Evolutionary conservation across 139 green algal genomes (phyloP).

Genomic region (Tetraselmis chui): DNA sequence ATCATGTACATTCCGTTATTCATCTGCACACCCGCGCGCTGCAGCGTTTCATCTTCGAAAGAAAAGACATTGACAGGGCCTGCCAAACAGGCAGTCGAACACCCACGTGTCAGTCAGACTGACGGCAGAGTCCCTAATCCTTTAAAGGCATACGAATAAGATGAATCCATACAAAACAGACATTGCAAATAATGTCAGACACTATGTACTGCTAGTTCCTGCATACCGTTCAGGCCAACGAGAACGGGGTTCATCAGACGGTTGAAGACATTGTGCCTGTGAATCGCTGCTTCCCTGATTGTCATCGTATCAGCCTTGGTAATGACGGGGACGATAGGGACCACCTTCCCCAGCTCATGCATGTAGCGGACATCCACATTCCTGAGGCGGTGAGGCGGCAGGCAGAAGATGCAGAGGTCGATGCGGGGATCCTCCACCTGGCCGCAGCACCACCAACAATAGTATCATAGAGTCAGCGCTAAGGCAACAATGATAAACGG

Average conservation of each 20-base stretch:
- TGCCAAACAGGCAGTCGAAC: too few relatives aligned
- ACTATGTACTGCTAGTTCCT: not conserved
- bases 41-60: conserved; percentile 64
- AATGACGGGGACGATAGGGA: conserved; percentile 64
- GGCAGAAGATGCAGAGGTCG: conserved; percentile 65
- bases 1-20: conserved; percentile 5
- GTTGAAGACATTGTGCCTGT: conserved; percentile 45
- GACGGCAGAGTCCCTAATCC: too few relatives aligned
- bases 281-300: conserved; percentile 50
- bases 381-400: conserved; percentile 63
- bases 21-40: conserved; percentile 41
- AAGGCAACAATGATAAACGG: not conserved
- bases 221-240: not conserved
- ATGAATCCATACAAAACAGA: too few relatives aligned
- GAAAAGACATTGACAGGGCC: conserved; percentile 59
- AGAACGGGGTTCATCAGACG: not conserved
- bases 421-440: conserved; percentile 62
- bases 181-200: too few relatives aligned
- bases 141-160: too few relatives aligned
- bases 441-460: too few relatives aligned
- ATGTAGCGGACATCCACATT: conserved; percentile 37
- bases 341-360: conserved; percentile 45
- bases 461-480: not conserved
- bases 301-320: conserved; percentile 77
- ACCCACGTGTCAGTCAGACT: too few relatives aligned